Conservation (phyloP, 2,329 filamentous ascomycete species). For the Penicillium fuscoglaucum region DNA sequence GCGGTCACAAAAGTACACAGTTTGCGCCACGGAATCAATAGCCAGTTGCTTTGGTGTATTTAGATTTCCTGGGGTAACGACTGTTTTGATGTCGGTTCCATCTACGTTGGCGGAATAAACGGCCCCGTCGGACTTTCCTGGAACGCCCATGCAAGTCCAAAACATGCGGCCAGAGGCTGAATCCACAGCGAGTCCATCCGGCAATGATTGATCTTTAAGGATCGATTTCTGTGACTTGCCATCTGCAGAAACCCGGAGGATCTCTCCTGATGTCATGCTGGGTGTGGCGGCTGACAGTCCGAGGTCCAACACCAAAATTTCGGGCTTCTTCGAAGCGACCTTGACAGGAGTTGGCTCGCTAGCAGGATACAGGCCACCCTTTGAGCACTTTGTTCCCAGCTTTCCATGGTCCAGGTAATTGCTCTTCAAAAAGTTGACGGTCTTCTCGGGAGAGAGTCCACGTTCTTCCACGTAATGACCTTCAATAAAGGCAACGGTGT, state of each 20-base stretch:
- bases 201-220: conserved; percentile 31
- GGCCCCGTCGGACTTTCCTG: conserved; percentile 42
- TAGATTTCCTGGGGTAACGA: conserved; percentile 48
- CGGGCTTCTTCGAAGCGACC: neutral
- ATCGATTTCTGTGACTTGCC: conserved; percentile 9
- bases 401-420: conserved; percentile 51
- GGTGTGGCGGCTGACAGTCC: conserved; percentile 22
- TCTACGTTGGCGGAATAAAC: conserved; percentile 51
- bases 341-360: neutral
- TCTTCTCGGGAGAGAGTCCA: conserved; percentile 40
- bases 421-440: conserved; percentile 48
- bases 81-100: conserved; percentile 45
- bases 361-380: conserved; percentile 45
- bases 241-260: conserved; percentile 19
- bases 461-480: conserved; percentile 55
- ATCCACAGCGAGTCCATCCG: conserved; percentile 47
- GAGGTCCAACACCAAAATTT: conserved; percentile 26
- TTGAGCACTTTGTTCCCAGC: conserved; percentile 48
- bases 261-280: conserved; percentile 18
- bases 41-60: conserved; percentile 53
- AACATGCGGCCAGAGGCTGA: conserved; percentile 36
- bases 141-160: conserved; percentile 54
- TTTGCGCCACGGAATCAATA: conserved; percentile 29
- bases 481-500: conserved; percentile 57
- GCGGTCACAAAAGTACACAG: conserved; percentile 47